These are phyloP conservation scores for Starmera pachycereana DNA, from an alignment of 805 yeast species.

Conservation along the genomic window DNA sequence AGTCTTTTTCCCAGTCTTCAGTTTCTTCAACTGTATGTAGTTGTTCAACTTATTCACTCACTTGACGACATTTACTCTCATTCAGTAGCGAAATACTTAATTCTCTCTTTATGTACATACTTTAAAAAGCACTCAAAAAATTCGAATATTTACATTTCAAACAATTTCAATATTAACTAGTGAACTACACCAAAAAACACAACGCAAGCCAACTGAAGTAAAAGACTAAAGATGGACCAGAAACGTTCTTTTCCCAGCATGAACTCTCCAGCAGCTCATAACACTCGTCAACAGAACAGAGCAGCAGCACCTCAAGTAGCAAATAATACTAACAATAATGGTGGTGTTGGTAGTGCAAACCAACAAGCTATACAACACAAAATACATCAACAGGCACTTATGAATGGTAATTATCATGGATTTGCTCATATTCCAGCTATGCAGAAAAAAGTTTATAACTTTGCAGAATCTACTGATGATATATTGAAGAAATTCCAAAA, in stretches of 20 bases:
- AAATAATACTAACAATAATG: conserved; percentile 5
- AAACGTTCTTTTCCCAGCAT: no score
- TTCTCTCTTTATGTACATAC: no score
- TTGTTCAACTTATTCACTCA: no score
- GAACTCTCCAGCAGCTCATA: conserved; percentile 8
- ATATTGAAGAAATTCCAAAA: conserved; percentile 68
- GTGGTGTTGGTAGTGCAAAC: conserved; percentile 1
- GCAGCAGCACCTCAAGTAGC: conserved; percentile 10
- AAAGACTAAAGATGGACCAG: neutral
- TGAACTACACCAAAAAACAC: no score
- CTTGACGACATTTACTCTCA: no score
- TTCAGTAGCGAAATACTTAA: no score
- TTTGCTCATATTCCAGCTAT: conserved; percentile 4
- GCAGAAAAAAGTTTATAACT: conserved; percentile 38
- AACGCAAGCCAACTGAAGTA: neutral
- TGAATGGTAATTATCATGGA: conserved; percentile 22
- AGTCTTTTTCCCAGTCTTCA: no score
- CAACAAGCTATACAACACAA: conserved; percentile 12
- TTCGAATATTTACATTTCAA: no score
- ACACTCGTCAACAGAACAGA: conserved; percentile 1
- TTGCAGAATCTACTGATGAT: conserved; percentile 63
- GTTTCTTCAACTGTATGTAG: no score
- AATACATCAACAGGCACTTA: conserved; percentile 18
- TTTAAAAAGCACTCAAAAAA: no score
- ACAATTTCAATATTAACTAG: no score